phyloP scores from a whole-genome alignment of 1,139 yeast genomes.

The Nadsonia commutata region DNA sequence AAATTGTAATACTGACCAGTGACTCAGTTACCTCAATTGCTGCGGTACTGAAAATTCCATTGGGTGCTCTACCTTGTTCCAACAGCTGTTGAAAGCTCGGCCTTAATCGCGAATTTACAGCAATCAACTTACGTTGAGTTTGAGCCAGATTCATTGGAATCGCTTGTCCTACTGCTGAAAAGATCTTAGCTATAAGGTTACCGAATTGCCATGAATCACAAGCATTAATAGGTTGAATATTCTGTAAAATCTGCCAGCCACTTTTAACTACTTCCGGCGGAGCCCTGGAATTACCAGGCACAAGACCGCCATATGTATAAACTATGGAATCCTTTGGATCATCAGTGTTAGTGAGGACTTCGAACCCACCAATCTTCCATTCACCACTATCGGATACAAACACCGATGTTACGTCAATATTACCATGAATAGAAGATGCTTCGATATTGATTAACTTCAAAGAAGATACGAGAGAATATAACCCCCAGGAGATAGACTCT shows the following conservation, averaged over 20 bases:
- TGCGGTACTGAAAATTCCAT: neutral
- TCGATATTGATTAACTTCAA: conserved; percentile 48
- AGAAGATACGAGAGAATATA: conserved; percentile 32
- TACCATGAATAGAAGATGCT: conserved; percentile 54
- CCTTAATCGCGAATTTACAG: neutral
- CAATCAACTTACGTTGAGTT: neutral
- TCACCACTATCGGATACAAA: conserved; percentile 59
- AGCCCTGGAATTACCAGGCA: conserved; percentile 23
- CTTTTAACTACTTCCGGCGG: conserved; percentile 31
- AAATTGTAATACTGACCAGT: neutral
- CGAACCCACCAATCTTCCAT: conserved; percentile 80
- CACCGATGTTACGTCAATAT: conserved; percentile 41
- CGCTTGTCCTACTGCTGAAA: neutral
- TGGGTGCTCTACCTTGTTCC: neutral
- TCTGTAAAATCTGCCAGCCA: conserved; percentile 33
- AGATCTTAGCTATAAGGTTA: conserved; percentile 19
- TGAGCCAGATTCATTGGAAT: neutral
- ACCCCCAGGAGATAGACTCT: conserved; percentile 41
- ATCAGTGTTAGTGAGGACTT: conserved; percentile 35
- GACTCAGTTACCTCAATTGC: neutral
- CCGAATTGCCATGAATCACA: conserved; percentile 55
- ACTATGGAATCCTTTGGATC: conserved; percentile 15
- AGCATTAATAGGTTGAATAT: conserved; percentile 17
- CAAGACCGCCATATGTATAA: conserved; percentile 17
- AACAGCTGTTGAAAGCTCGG: neutral